Evolutionary conservation across 345 rosid species (phyloP), one percentile per base, ranked within the genome.

Genomic region (Populus deltoides): DNA sequence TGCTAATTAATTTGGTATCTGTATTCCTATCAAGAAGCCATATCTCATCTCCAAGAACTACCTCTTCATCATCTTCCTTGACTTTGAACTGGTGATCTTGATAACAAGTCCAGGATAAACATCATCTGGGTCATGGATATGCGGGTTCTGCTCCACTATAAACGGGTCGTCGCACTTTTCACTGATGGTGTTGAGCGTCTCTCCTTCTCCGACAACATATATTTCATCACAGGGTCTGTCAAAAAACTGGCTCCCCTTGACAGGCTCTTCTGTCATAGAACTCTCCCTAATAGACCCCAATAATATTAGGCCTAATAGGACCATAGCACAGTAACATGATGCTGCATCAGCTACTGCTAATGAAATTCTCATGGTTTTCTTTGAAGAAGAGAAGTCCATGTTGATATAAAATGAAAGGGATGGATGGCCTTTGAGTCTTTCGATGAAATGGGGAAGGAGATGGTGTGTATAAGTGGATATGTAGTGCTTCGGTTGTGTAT

Each of bases 21-120:
- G 47, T 43, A 2, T 55, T 24, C 22, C 25, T 20, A 55, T 7
- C 24, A 53, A 53, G 61, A 53, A 53, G 29, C 27, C 63, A n/a
- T 59, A 1, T 11, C 13, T 24, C 43, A 18, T 36, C 70, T 36
- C 8, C 20, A 3, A 35, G 72, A 62, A 62, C 84, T 85, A 79
- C 70, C 83, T 82, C 67, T 73, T 79, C 66, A 77, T 31, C 62
- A 72, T 16, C 72, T 79, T 79, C 57, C 78, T 72, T 29, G 75
- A 70, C 9, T 73, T 71, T 29, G 84, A 83, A 71, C 97, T 88
- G 22, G 83, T 83, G 78, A 93, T 90, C 82, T 75, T 89, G 88
- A 95, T 91, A 82, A 95, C 92, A 65, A 88, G 92, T 29, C 97
- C 97, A 1, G 97, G 97, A 67, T 84, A 92, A 53, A 92, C 94